Conservation (phyloP, 805 yeast genomes). For the Metschnikowia arizonensis region DNA sequence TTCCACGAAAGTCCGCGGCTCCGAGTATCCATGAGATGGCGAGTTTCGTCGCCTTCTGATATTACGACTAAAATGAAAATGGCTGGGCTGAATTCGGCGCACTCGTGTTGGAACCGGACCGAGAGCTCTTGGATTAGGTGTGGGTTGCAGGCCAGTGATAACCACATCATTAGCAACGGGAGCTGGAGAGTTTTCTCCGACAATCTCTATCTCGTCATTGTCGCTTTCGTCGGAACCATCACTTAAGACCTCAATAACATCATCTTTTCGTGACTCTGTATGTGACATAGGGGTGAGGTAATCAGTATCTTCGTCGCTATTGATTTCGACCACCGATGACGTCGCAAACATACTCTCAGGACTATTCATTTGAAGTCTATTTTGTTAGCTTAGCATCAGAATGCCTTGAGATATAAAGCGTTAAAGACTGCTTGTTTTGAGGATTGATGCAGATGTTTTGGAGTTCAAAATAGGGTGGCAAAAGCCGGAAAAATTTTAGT, state of each 20-base stretch:
- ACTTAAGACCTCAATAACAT: conserved; percentile 14
- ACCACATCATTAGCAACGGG: conserved; percentile 12
- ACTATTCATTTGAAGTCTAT: conserved; percentile 10
- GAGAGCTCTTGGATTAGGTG: conserved; percentile 3
- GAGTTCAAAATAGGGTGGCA: neutral
- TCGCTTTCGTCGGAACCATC: conserved; percentile 13
- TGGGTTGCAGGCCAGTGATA: conserved; percentile 14
- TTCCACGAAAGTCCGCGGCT: neutral
- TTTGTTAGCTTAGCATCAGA: conserved; percentile 2
- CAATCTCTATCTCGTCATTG: conserved; percentile 16
- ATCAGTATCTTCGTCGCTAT: conserved; percentile 13
- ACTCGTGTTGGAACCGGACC: neutral
- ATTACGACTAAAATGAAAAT: conserved; percentile 5
- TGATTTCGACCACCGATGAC: conserved; percentile 15
- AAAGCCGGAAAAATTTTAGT: neutral
- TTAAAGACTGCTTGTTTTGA: neutral
- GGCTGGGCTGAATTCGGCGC: neutral
- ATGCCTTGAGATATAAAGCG: neutral
- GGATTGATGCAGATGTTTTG: neutral
- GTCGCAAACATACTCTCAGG: conserved; percentile 8
- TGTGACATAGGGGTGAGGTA: neutral
- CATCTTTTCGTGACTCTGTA: conserved; percentile 5
- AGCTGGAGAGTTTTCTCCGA: conserved; percentile 9
- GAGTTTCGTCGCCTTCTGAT: conserved; percentile 11
- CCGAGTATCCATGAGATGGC: neutral